A percentile compares a stretch with the other conserved stretches of the same genome.
phyloP scores from a whole-genome alignment of 768 basidiomycete genomes.

The Gymnopilus dilepis region DNA sequence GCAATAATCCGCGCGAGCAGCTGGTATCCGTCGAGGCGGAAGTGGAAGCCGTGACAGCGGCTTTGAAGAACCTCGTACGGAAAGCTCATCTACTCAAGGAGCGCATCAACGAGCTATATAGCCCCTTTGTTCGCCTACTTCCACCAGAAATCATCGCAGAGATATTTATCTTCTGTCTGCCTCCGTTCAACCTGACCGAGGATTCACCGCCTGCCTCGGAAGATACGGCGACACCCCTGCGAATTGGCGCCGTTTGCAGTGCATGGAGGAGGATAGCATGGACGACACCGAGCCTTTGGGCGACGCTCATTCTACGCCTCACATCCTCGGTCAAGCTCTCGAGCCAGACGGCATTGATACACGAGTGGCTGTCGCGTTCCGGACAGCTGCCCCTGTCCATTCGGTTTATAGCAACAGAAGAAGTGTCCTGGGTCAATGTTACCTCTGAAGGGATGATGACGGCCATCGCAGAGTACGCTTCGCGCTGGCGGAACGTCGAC shows the following conservation, averaged over 20 bases:
- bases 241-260: constrained; percentile 31
- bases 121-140: constrained; percentile 23
- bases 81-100: constrained; percentile 19
- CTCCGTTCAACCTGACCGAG: constrained; percentile 9
- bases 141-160: constrained; percentile 28
- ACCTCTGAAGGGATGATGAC: constrained; percentile 22
- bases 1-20: constrained; percentile 23
- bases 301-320: constrained; percentile 25
- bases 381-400: constrained; percentile 30
- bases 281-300: constrained; percentile 37
- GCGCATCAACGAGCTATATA: constrained; percentile 21
- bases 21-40: constrained; percentile 20
- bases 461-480: constrained; percentile 16
- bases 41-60: constrained; percentile 17
- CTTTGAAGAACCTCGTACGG: constrained; percentile 17
- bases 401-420: constrained; percentile 21
- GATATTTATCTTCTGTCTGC: constrained; percentile 25
- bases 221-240: constrained; percentile 23
- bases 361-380: constrained; percentile 35
- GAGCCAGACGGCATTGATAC: constrained; percentile 25
- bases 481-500: constrained; percentile 24
- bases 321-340: constrained; percentile 22
- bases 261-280: constrained; percentile 35
- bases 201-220: constrained; percentile 6
- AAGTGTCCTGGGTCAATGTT: constrained; percentile 21